phyloP scores from a whole-genome alignment of 176 grass and related monocot species.

The Eragrostis nindensis region DNA sequence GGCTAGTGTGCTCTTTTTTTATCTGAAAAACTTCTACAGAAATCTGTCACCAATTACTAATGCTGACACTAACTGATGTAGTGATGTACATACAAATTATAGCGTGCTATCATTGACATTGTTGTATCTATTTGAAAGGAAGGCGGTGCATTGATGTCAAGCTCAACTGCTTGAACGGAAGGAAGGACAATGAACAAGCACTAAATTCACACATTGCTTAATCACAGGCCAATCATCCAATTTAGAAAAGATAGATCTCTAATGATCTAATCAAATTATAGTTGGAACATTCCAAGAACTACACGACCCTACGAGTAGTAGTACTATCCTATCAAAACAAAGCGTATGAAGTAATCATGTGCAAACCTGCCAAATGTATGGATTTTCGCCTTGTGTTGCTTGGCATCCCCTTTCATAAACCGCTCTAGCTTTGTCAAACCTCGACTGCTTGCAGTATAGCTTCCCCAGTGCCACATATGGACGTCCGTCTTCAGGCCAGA shows the following conservation, averaged over 20 bases:
- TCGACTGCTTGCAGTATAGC: conserved; percentile 81
- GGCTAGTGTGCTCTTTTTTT: background rate
- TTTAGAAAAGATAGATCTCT: background rate
- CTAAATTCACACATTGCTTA: background rate
- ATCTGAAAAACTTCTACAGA: background rate
- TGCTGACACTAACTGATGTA: background rate
- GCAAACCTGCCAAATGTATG: conserved; percentile 97
- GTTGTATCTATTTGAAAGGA: background rate
- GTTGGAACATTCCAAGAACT: background rate
- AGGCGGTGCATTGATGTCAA: background rate
- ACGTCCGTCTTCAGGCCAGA: conserved; percentile 96
- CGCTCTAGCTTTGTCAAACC: conserved; percentile 77
- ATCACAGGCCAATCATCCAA: background rate
- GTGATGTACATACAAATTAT: background rate
- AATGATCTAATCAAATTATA: background rate
- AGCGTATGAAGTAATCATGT: background rate
- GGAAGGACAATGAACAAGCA: background rate
- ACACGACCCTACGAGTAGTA: background rate
- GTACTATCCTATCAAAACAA: background rate
- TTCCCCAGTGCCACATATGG: conserved; percentile 89
- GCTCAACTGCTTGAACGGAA: background rate
- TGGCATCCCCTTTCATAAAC: conserved; percentile 97
- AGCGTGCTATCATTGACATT: background rate
- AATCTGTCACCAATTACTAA: background rate
- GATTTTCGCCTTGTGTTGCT: conserved; percentile 92